Evolutionary conservation across 2,329 filamentous ascomycete species (phyloP), one percentile per base, ranked within the genome.

Genomic region (Ceratocystis alfenasii): DNA sequence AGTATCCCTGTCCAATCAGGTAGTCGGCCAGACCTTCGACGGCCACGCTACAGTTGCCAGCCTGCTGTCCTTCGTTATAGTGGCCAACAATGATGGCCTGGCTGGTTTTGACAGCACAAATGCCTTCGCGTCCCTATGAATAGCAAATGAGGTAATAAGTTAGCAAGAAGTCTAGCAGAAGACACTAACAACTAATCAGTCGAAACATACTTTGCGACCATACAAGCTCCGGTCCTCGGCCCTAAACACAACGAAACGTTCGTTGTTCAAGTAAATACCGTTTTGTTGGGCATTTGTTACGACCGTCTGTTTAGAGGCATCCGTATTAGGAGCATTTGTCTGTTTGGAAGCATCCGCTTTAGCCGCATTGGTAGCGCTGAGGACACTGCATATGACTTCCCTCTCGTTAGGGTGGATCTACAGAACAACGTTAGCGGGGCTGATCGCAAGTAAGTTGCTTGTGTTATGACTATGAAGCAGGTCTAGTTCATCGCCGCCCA

Each of bases 81-180:
- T 96, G 90, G 71, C 85, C 88, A 75, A 99, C 78, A 74, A 99
- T 84, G 75, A 97, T 86, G 71, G 91, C 90, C 78, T 95, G 87
- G 73, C 82, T 87, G 72, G 93, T 95, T 82, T 95, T 95, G 77
- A 87, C 86, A 72, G 94, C 84, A 74, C 87, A 81, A 72, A 96
- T 78, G 70, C 94, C 94, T 74, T 87, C 84, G 75, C 87, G 89
- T 72, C 89, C 90, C 81, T 83, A 69, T 69, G 68, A 63, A 41
- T 30, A 41, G 25, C 65, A 1, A 8, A 7, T 17, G 65, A 30
- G 22, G 5, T 41, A 57, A 28, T 3, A 15, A 67, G 15, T 65
- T 41, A 22, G 55, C 20, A 20, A n/a, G 6, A 33, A 30, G 12
- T 59, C 33, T 30, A 15, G n/a, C 15, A 57, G 55, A 62, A 22